These are phyloP conservation scores for Annulohypoxylon nitens DNA, from an alignment of 495 filamentous ascomycete genomes.

Conservation along the genomic window DNA sequence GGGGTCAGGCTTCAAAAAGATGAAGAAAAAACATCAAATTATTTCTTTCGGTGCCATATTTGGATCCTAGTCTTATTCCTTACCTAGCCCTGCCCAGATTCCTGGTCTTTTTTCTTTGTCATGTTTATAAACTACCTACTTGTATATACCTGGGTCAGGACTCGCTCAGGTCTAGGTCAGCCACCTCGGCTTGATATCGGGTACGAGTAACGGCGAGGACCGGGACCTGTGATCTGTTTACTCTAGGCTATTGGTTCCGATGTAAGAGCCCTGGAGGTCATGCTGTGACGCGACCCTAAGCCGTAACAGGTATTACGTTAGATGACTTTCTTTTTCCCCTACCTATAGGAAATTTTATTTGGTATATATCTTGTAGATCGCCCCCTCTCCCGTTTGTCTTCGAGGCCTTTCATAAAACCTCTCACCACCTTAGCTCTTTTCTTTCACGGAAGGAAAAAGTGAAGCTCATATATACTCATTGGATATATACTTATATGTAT, in stretches of 20 bases:
- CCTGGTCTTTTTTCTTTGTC: conserved; percentile 16
- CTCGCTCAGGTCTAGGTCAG: background rate
- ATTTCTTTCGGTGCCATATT: conserved; percentile 2
- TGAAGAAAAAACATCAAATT: conserved; percentile 6
- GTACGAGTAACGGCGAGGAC: conserved; percentile 37
- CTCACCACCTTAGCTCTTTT: conserved; percentile 20
- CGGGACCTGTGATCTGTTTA: conserved; percentile 20
- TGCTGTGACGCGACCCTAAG: conserved; percentile 26
- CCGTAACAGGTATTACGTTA: conserved; percentile 26
- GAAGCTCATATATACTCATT: background rate
- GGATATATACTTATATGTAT: background rate
- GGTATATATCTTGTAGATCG: conserved; percentile 39
- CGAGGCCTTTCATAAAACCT: conserved; percentile 27
- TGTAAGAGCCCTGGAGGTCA: conserved; percentile 6
- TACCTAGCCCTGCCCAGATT: background rate
- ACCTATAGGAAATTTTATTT: too few relatives aligned
- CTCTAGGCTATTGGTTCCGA: conserved; percentile 17
- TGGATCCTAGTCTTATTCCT: conserved; percentile 1
- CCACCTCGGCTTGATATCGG: conserved; percentile 41
- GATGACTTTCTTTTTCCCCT: conserved; percentile 16
- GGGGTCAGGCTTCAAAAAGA: conserved; percentile 26
- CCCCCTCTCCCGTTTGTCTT: conserved; percentile 24
- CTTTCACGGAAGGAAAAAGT: conserved; percentile 7
- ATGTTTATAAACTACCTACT: background rate
- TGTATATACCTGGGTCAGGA: background rate